Conservation (phyloP, 768 basidiomycete genomes). For the Termitomyces sp. region DNA sequence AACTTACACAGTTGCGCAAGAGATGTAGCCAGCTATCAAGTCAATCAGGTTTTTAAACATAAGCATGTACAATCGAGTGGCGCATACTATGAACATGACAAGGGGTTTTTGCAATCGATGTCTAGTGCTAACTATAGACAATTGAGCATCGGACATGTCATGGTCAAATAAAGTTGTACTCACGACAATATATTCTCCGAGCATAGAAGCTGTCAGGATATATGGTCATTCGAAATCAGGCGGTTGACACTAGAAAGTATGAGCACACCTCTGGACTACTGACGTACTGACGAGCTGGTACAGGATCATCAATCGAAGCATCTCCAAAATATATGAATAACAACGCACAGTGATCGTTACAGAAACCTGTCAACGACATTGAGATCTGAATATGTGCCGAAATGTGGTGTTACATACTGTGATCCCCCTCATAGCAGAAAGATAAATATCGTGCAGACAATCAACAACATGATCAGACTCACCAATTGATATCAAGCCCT, state of each 20-base stretch:
- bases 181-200: background rate
- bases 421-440: too few species aligned
- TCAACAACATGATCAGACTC: too few species aligned
- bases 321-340: too few species aligned
- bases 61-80: background rate
- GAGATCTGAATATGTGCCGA: too few species aligned
- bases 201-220: background rate
- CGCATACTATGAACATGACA: background rate
- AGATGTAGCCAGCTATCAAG: background rate
- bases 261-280: background rate
- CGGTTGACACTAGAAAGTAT: background rate
- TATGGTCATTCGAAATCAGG: background rate
- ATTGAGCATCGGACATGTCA: background rate
- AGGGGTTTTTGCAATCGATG: background rate
- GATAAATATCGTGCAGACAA: too few species aligned
- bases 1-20: background rate
- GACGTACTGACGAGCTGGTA: background rate
- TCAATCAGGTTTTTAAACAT: background rate
- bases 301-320: background rate
- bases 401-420: too few species aligned
- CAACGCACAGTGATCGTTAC: too few species aligned
- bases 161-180: background rate
- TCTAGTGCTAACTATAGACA: background rate
- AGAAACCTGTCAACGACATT: too few species aligned
- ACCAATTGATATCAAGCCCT: too few species aligned